Conservation (phyloP, 257 asterid species). For the Cinchona pubescens region DNA sequence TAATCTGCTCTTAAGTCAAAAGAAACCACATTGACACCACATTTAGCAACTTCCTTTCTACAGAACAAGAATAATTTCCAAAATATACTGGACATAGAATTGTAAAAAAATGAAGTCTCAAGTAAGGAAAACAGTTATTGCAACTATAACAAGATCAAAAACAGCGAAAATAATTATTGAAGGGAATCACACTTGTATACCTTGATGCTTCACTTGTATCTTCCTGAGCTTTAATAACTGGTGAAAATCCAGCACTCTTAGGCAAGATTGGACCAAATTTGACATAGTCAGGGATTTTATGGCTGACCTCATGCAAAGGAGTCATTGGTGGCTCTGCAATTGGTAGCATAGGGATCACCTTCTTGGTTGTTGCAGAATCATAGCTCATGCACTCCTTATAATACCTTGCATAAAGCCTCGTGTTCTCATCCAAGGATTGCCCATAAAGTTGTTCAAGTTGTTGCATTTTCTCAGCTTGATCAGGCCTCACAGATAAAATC, state of each 20-base stretch:
- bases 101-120: not conserved
- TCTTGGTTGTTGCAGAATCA: slow-evolving; percentile 57
- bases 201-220: slow-evolving; percentile 34
- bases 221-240: slow-evolving; percentile 34
- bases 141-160: no score
- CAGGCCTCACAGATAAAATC: slow-evolving; percentile 69
- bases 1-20: slow-evolving; percentile 36
- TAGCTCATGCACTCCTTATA: slow-evolving; percentile 63
- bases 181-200: slow-evolving; percentile 27
- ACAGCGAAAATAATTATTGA: no score
- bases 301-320: slow-evolving; percentile 61
- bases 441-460: slow-evolving; percentile 57
- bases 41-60: not conserved
- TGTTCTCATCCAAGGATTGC: slow-evolving; percentile 66
- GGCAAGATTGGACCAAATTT: slow-evolving; percentile 83
- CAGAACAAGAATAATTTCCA: not conserved
- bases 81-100: no score
- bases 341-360: slow-evolving; percentile 65
- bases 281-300: slow-evolving; percentile 62
- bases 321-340: slow-evolving; percentile 83
- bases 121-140: no score
- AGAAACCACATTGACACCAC: no score
- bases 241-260: slow-evolving; percentile 74
- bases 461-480: slow-evolving; percentile 70
- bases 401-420: slow-evolving; percentile 65